Evolutionary conservation across 2,329 filamentous ascomycete genomes (phyloP), one percentile per base, ranked within the genome.

Genomic region (Trichoderma oligosporum): DNA sequence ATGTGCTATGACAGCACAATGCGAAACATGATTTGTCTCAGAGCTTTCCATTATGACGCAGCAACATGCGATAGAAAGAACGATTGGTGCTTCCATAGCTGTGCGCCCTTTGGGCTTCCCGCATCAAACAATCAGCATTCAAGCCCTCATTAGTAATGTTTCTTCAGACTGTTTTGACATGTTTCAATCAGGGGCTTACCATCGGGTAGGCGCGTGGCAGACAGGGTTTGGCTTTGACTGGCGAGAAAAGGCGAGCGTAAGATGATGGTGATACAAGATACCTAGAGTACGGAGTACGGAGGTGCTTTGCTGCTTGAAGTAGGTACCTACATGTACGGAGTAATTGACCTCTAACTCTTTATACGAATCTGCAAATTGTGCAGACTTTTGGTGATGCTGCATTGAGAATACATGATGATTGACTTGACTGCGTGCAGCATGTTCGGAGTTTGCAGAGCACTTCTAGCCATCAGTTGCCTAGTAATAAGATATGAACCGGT

Each of bases 1-100:
- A 7, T 39, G 16, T n/a, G 16, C 24, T 16, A 9, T 39, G n/a
- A 20, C 35, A 51, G 29, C 52, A 24, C 22, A 27, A 54, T 45
- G 48, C 49, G 56, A 58, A 54, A 58, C 56, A 54, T 22, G 7
- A 12, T 18, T 4, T 58, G 56, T 58, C 56, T 42, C 56, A 58
- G 56, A 38, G 24, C 42, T n/a, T 36, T 39, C 33, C 24, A 41
- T n/a, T 29, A 58, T 58, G 56, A 58, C 56, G 56, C 53, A 47
- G 24, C 24, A 8, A 33, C 20, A 39, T 38, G 16, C 16, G 31
- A 25, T 41, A 39, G 45, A 45, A 57, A 22, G 45, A 42, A 36
- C 36, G 46, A 44, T 57, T 57, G 45, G 54, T 36, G 27, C 22
- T 16, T 25, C 31, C 14, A n/a, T 4, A n/a, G 20, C 45, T 20